A percentile compares a stretch with the other conserved stretches of the same genome.
Evolutionary conservation across 179 eudicot genomes (phyloP).

Genomic region (Amaranthus tricolor): DNA sequence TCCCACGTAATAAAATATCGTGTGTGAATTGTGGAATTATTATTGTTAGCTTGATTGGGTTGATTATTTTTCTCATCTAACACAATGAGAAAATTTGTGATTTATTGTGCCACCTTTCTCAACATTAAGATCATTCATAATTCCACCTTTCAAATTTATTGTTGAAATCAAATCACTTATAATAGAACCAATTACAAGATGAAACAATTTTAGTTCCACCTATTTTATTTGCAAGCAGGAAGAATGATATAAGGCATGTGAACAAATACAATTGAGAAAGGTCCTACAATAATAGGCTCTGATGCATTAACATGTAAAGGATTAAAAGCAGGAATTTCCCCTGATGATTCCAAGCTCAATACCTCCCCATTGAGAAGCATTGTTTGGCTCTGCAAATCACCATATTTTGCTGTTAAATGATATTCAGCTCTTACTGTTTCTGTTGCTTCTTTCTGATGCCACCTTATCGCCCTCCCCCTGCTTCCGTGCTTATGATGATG

Average conservation of each 20-base stretch:
- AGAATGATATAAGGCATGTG: slow-evolving; percentile 55
- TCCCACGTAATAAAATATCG: no score
- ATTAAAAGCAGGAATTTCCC: slow-evolving; percentile 57
- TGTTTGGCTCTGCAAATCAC: slow-evolving; percentile 69
- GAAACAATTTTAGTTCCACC: slow-evolving; percentile 32
- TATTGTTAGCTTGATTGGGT: no score
- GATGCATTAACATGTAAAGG: slow-evolving; percentile 55
- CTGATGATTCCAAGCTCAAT: slow-evolving; percentile 42
- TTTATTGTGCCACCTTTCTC: no score
- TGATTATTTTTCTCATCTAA: no score
- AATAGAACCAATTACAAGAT: slow-evolving; percentile 5
- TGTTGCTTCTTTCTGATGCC: slow-evolving; percentile 15
- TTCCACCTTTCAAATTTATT: no score
- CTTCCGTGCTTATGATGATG: slow-evolving; percentile 17
- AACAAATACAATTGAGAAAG: slow-evolving; percentile 76
- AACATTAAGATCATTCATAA: no score
- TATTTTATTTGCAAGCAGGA: slow-evolving; percentile 61
- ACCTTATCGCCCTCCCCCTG: slow-evolving; percentile 14
- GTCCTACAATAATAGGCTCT: slow-evolving; percentile 53
- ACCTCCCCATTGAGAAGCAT: slow-evolving; percentile 73
- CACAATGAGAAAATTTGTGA: no score
- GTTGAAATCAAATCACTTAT: neutral
- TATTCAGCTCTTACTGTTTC: slow-evolving; percentile 62
- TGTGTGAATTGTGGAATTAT: no score
- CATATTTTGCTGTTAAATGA: slow-evolving; percentile 75